Base-by-base conservation (phyloP, 352 stramenopile species). In the Pythium insidiosum region DNA sequence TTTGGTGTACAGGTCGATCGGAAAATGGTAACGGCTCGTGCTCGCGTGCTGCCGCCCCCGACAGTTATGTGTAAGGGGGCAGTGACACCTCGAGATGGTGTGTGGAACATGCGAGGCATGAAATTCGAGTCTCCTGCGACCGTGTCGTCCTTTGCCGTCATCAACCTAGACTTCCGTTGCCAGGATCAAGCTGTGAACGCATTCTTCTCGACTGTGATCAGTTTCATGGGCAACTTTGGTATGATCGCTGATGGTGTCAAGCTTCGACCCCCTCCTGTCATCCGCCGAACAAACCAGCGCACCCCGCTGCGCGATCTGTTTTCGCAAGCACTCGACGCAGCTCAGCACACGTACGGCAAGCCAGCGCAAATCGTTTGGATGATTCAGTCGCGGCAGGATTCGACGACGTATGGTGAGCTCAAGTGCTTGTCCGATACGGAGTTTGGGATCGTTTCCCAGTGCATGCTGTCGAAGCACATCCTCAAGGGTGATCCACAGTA, bases 401-500 rank as follows among this genome's bases (percentile, higher is more conserved):
- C 66, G 9, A 52, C 39, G 11, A 58, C 58, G 5, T 86, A 88
- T 23, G 68, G 71, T 0, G 75, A 88, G n/a, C 38, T 92, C 0
- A 92, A 92, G 56, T 50, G 73, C n/a, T 61, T 80, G 34, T 84
- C 72, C 1, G 80, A 92, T 52, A 73, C 56, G 22, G 67, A 83
- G 30, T 56, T 70, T n/a, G 79, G 75, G 3, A 69, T 92, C 25
- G 60, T 82, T 7, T 88, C 74, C 25, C 80, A 92, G 53, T 89
- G 78, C 43, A 84, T 92, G 69, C 52, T 89, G 12, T 28, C 45
- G 0, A 88, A 86, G 54, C 66, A 87, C 38, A 73, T 87, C 10
- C 33, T 49, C 0, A 77, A 72, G 49, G 66, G 66, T 42, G 82
- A 70, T 18, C 47, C 66, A 12, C 66, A 81, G 55, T 88, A 88